Evolutionary conservation across 495 filamentous ascomycete species (phyloP).

Genomic region (Elaphomyces granulatus): DNA sequence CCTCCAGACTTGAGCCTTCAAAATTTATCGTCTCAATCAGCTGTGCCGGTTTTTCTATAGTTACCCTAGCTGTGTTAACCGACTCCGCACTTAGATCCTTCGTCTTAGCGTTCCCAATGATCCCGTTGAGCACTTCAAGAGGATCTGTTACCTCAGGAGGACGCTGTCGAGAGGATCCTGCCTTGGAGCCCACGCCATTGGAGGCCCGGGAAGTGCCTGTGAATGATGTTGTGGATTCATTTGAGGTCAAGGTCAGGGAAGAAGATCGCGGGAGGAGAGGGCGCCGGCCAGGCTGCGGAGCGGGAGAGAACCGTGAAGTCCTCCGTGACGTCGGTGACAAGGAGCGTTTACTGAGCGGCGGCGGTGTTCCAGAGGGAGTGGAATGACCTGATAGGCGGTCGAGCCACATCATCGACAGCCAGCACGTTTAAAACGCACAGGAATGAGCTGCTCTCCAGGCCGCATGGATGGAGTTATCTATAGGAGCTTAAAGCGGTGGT

Average conservation of each 20-base stretch:
- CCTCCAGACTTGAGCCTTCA: slow-evolving; percentile 54
- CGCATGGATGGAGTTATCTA: neutral
- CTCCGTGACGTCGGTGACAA: slow-evolving; percentile 57
- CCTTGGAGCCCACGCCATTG: slow-evolving; percentile 53
- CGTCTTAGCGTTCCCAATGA: slow-evolving; percentile 45
- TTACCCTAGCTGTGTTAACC: neutral
- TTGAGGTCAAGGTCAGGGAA: slow-evolving; percentile 45
- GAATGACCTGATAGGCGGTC: slow-evolving; percentile 70
- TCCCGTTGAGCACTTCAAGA: slow-evolving; percentile 51
- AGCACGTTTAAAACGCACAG: slow-evolving; percentile 7
- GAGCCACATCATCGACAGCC: slow-evolving; percentile 54
- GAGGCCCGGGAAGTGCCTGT: slow-evolving; percentile 42
- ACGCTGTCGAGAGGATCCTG: slow-evolving; percentile 32
- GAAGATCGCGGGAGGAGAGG: slow-evolving; percentile 38
- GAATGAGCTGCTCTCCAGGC: slow-evolving; percentile 6
- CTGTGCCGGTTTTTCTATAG: slow-evolving; percentile 24
- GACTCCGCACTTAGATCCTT: slow-evolving; percentile 4
- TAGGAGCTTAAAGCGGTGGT: no score
- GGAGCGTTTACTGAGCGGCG: slow-evolving; percentile 42
- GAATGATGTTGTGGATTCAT: slow-evolving; percentile 61
- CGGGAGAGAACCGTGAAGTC: slow-evolving; percentile 44
- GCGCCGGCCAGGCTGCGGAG: slow-evolving; percentile 41
- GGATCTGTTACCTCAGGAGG: slow-evolving; percentile 52
- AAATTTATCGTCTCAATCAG: slow-evolving; percentile 63
- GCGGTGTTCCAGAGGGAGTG: slow-evolving; percentile 44